Conservation (phyloP, 495 filamentous ascomycete species). For the Endocarpon pusillum region DNA sequence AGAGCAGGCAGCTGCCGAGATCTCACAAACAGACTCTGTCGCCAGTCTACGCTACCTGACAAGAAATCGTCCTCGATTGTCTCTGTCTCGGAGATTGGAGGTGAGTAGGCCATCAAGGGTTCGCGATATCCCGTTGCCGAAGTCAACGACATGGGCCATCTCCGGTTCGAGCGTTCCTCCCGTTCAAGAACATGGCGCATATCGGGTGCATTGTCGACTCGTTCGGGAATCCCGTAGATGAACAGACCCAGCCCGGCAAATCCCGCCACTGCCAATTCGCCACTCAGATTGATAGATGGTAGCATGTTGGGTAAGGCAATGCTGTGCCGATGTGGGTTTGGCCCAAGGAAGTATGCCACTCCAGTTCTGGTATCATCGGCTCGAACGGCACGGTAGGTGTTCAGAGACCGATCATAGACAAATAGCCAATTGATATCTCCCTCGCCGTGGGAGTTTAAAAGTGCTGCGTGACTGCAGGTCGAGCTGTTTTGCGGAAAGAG, state of each 20-base stretch:
- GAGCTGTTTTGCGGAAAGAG: conserved; percentile 63
- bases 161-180: neutral
- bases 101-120: neutral
- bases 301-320: conserved; percentile 45
- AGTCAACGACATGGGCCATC: neutral
- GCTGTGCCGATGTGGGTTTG: conserved; percentile 22
- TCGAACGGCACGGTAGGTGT: conserved; percentile 60
- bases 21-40: conserved; percentile 27
- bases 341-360: conserved; percentile 67
- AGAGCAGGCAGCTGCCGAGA: conserved; percentile 40
- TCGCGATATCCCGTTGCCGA: neutral
- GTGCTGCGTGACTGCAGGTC: conserved; percentile 58
- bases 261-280: conserved; percentile 60
- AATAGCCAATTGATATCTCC: conserved; percentile 65
- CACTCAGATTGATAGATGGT: conserved; percentile 47
- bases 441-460: conserved; percentile 51
- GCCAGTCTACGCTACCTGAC: neutral
- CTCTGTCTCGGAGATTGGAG: neutral
- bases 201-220: conserved; percentile 37
- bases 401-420: conserved; percentile 58
- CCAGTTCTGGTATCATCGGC: conserved; percentile 59
- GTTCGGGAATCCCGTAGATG: conserved; percentile 65
- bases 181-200: conserved; percentile 5
- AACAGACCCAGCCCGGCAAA: conserved; percentile 58
- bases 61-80: neutral